Conservation (phyloP, 2,329 filamentous ascomycete genomes). For the Botrytis squamosa region DNA sequence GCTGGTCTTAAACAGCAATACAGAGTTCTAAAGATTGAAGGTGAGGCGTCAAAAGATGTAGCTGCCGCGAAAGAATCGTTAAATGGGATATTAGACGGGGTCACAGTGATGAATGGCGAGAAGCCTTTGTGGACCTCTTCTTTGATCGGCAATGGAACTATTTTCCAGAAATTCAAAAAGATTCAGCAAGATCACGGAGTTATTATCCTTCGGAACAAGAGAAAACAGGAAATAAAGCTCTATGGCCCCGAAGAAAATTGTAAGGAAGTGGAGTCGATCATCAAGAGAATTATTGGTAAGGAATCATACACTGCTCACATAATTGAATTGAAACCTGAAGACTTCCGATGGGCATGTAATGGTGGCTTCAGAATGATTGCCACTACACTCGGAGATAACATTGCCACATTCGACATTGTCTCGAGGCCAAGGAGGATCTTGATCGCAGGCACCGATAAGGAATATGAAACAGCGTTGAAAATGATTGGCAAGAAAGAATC, state of each 20-base stretch:
- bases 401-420: constrained; percentile 31
- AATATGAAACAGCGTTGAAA: background rate
- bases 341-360: background rate
- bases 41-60: constrained; percentile 37
- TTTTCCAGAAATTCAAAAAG: background rate
- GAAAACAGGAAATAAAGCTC: constrained; percentile 1
- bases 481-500: background rate
- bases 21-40: constrained; percentile 43
- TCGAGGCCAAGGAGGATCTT: background rate
- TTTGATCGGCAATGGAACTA: constrained; percentile 24
- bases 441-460: background rate
- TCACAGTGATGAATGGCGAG: constrained; percentile 34
- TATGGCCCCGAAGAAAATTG: constrained; percentile 5
- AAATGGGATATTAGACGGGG: constrained; percentile 40
- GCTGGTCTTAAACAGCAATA: constrained; percentile 32
- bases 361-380: constrained; percentile 11
- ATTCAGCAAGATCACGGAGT: constrained; percentile 1
- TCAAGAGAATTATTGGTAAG: constrained; percentile 32
- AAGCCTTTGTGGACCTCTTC: constrained; percentile 39
- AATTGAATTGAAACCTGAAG: constrained; percentile 37
- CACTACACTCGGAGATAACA: background rate
- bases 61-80: constrained; percentile 40
- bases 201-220: background rate
- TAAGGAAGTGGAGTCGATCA: constrained; percentile 26
- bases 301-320: constrained; percentile 24